Evolutionary conservation across 75 land plant genomes (phyloP).

Genomic region (Selaginella moellendorffii): DNA sequence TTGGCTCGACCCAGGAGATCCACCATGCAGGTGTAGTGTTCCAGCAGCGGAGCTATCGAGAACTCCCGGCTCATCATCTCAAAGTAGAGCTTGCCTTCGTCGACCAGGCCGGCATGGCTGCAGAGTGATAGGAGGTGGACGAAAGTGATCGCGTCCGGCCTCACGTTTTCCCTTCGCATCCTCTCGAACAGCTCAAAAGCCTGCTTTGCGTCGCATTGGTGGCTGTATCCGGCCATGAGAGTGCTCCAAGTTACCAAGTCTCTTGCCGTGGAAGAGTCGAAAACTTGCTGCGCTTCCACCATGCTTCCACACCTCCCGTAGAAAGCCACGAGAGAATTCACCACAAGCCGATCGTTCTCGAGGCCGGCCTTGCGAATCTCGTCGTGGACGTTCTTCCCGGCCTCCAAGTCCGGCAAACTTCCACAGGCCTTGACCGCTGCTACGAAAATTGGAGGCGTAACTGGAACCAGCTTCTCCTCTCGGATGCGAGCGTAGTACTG

Average conservation of each 20-base stretch:
- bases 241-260: background rate
- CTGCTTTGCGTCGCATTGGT: background rate
- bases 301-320: background rate
- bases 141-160: background rate
- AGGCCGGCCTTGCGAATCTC: background rate
- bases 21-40: slow-evolving; percentile 9
- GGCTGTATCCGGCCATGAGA: background rate
- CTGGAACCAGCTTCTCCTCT: background rate
- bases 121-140: slow-evolving; percentile 1
- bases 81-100: slow-evolving; percentile 3
- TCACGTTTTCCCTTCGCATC: background rate
- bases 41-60: background rate
- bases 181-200: background rate
- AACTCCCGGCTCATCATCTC: background rate
- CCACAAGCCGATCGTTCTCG: background rate
- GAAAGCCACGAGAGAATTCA: background rate
- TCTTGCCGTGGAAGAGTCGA: background rate
- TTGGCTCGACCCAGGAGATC: slow-evolving; percentile 11
- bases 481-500: background rate
- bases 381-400: background rate
- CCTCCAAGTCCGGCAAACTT: background rate
- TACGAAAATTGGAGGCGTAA: background rate
- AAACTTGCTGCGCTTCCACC: background rate
- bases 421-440: background rate
- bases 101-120: slow-evolving; percentile 3